phyloP scores from a whole-genome alignment of 768 basidiomycete species.

The Auricularia auricula-judae region DNA sequence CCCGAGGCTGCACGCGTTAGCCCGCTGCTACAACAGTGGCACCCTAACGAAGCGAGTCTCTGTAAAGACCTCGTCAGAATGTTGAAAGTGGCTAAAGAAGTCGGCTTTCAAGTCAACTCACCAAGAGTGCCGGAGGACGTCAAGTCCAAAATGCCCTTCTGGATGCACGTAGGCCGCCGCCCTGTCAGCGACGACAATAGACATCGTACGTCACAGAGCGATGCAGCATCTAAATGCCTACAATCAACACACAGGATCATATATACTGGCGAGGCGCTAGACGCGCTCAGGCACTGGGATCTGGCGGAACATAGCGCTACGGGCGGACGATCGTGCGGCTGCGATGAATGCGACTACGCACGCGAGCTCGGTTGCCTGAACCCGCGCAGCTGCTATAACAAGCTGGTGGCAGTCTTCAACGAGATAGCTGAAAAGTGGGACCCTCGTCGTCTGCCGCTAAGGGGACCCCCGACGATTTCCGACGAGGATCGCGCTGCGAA shows the following conservation, averaged over 20 bases:
- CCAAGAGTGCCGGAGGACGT: not conserved
- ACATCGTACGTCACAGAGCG: not conserved
- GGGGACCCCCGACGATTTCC: too few relatives aligned
- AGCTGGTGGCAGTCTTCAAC: not conserved
- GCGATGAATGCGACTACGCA: not conserved
- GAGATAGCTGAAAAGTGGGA: not conserved
- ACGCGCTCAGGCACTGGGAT: slow-evolving; percentile 14
- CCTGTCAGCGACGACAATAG: not conserved
- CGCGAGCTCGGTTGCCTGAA: not conserved
- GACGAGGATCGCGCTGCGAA: too few relatives aligned
- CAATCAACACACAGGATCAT: not conserved
- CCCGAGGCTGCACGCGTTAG: not conserved
- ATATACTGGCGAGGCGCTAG: not conserved
- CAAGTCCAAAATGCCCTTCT: not conserved
- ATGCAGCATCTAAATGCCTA: not conserved
- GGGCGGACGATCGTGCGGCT: not conserved
- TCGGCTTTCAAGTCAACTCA: not conserved
- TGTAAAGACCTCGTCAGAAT: not conserved
- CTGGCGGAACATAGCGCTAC: not conserved
- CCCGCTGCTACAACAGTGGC: not conserved
- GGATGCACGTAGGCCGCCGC: not conserved
- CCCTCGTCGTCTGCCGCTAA: slow-evolving; percentile 10
- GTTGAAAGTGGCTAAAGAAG: not conserved
- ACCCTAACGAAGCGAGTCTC: not conserved
- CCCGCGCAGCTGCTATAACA: not conserved